Evolutionary conservation across 495 filamentous ascomycete genomes (phyloP), one percentile per base, ranked within the genome.

Genomic region (Aspergillus baeticus): DNA sequence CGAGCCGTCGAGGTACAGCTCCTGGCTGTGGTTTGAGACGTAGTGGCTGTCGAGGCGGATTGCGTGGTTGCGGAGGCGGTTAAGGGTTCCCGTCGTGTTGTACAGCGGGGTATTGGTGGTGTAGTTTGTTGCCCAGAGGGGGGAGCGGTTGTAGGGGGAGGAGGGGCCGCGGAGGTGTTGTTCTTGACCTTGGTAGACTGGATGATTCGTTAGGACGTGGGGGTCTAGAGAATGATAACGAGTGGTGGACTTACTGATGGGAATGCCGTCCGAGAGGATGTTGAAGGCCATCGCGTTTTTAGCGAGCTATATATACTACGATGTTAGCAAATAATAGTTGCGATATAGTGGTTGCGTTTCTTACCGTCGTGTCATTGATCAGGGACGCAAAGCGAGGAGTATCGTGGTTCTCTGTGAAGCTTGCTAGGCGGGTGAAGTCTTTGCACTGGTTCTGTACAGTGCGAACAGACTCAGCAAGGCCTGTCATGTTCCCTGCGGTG

Each of bases 331-430:
- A n/a, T n/a, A n/a, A n/a, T n/a, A n/a, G n/a, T n/a, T n/a, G n/a
- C n/a, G n/a, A n/a, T n/a, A n/a, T n/a, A n/a, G n/a, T n/a, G n/a
- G n/a, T n/a, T n/a, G n/a, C n/a, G n/a, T n/a, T n/a, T n/a, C n/a
- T n/a, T n/a, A 52, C 55, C 21, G 46, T 51, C 13, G 44, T 38
- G 48, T 54, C 51, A 50, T 43, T 41, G 5, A 48, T 45, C 10
- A 62, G 10, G 18, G 75, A 81, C 4, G 84, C 63, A 66, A 86
- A 87, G 5, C 86, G 77, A 10, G 77, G 65, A 14, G 79, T 71
- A 63, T 90, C 87, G 58, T 91, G 87, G 63, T 89, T 91, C 62
- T 90, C 87, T 10, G 82, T 51, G 71, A 91, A 91, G 6, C 76
- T 82, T 18, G 85, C 84, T 4, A 87, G 84, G 65, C 17, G 77